phyloP scores from a whole-genome alignment of 257 asterid genomes.

The Salvia hispanica region DNA sequence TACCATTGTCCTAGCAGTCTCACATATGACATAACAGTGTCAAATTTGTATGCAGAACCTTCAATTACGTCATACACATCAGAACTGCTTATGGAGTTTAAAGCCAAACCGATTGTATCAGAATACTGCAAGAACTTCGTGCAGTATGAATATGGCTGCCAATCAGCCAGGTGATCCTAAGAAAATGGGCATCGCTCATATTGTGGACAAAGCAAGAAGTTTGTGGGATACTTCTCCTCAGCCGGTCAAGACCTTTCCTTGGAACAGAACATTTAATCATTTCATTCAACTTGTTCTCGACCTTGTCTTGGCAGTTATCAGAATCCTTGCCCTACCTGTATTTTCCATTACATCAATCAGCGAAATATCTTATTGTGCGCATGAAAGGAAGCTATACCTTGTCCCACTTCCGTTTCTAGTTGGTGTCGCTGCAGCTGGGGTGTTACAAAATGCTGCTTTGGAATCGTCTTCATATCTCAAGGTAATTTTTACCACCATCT shows the following conservation, averaged over 20 bases:
- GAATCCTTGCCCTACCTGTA: conserved; percentile 63
- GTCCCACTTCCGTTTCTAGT: conserved; percentile 69
- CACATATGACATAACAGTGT: conserved; percentile 15
- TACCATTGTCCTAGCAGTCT: neutral
- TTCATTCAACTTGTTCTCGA: conserved; percentile 76
- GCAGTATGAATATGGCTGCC: conserved; percentile 69
- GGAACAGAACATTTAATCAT: conserved; percentile 68
- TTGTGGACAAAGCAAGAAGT: conserved; percentile 55
- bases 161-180: conserved; percentile 58
- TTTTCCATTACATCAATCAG: conserved; percentile 66
- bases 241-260: conserved; percentile 82
- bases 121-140: conserved; percentile 33
- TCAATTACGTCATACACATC: conserved; percentile 35
- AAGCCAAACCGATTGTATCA: conserved; percentile 41
- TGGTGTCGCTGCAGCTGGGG: conserved; percentile 75
- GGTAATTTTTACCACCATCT: conserved; percentile 44
- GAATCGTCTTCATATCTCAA: conserved; percentile 70
- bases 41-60: conserved; percentile 44
- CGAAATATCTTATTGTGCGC: conserved; percentile 94
- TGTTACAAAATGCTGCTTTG: conserved; percentile 62
- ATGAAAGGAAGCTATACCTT: conserved; percentile 73
- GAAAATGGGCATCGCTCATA: conserved; percentile 39
- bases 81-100: conserved; percentile 37
- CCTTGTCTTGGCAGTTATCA: conserved; percentile 56
- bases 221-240: conserved; percentile 75